Evolutionary conservation across 2,329 filamentous ascomycete genomes (phyloP).

Genomic region (Fusarium sp.): DNA sequence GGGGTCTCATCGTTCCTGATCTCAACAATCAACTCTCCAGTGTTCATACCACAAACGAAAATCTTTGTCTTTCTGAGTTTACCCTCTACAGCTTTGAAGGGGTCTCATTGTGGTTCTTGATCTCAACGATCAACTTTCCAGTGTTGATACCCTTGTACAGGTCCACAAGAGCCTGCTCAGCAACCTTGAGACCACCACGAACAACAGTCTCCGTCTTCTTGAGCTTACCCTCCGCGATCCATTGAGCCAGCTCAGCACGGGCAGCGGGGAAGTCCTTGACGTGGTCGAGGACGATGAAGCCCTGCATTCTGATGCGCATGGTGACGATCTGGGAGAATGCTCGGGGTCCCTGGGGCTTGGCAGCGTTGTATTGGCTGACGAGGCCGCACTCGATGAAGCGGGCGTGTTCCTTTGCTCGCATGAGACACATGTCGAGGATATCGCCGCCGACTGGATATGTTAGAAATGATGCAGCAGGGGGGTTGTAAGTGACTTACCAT

Average conservation of each 20-base stretch:
- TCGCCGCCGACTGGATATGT: constrained; percentile 67
- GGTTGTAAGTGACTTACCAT: constrained; percentile 50
- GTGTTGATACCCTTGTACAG: constrained; percentile 78
- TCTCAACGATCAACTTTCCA: constrained; percentile 61
- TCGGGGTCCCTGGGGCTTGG: constrained; percentile 63
- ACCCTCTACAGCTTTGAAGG: constrained; percentile 43
- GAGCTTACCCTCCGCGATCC: constrained; percentile 77
- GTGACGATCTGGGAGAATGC: constrained; percentile 64
- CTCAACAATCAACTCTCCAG: constrained; percentile 62
- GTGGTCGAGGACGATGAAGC: constrained; percentile 81
- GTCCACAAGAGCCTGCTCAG: constrained; percentile 70
- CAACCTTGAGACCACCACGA: constrained; percentile 71
- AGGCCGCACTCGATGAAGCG: constrained; percentile 78
- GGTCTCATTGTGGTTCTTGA: constrained; percentile 45
- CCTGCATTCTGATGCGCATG: constrained; percentile 71
- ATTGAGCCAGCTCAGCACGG: constrained; percentile 70
- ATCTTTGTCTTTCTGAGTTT: not conserved
- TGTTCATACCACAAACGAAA: constrained; percentile 67
- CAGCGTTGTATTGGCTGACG: constrained; percentile 75
- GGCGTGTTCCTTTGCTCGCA: constrained; percentile 68
- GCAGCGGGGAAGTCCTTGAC: constrained; percentile 67
- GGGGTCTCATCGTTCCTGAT: constrained; percentile 45
- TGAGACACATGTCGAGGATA: constrained; percentile 73
- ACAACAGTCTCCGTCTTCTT: constrained; percentile 78
- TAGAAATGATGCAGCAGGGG: not conserved